phyloP scores from a whole-genome alignment of 1,284 basidiomycete species.

The Papiliotrema nemorosa region DNA sequence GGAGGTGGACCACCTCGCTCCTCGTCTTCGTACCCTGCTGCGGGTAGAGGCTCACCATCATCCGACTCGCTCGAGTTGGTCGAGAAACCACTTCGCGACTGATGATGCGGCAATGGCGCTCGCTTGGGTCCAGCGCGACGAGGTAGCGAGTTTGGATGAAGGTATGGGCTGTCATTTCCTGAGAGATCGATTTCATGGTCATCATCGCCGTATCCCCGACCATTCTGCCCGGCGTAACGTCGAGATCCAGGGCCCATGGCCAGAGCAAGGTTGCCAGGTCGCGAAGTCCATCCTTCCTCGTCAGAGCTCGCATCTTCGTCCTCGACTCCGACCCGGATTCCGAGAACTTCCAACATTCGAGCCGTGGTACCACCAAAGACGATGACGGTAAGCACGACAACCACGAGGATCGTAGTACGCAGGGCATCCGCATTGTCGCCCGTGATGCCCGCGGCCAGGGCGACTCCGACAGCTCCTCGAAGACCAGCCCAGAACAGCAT shows the following conservation, averaged over 20 bases:
- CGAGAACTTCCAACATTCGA: conserved; percentile 95
- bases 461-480: conserved; percentile 93
- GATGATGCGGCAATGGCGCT: neutral
- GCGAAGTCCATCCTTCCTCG: conserved; percentile 57
- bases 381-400: conserved; percentile 92
- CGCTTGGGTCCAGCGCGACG: conserved; percentile 10
- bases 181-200: conserved; percentile 35
- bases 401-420: conserved; percentile 89
- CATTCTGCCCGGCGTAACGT: conserved; percentile 43
- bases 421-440: conserved; percentile 87
- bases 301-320: conserved; percentile 79
- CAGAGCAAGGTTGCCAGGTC: conserved; percentile 40
- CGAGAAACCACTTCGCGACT: conserved; percentile 41
- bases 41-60: conserved; percentile 66
- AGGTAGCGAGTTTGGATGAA: neutral
- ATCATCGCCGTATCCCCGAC: conserved; percentile 33
- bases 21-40: conserved; percentile 13
- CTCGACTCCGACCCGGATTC: conserved; percentile 92
- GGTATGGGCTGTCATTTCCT: conserved; percentile 24
- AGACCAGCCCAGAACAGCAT: conserved; percentile 99
- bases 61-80: conserved; percentile 61
- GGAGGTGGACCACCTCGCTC: conserved; percentile 4
- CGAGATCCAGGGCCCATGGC: conserved; percentile 38
- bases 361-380: conserved; percentile 95
- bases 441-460: conserved; percentile 90